A percentile compares a stretch with the other conserved stretches of the same genome.
These are phyloP conservation scores for Eucalyptus regnans DNA, from an alignment of 345 rosid genomes.

Conservation along the genomic window DNA sequence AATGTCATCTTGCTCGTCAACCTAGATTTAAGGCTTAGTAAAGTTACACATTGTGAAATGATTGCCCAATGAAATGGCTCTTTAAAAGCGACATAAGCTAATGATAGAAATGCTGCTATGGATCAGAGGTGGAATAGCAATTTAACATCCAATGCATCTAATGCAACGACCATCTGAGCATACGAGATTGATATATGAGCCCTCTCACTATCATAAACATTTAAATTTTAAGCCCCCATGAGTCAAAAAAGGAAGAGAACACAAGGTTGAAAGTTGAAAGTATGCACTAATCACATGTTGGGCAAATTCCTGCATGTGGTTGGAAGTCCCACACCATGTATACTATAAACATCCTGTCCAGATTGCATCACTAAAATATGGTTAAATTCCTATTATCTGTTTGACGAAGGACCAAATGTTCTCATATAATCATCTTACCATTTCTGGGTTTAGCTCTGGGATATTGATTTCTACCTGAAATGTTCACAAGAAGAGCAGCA, in stretches of 20 bases:
- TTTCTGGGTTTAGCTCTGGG: slow-evolving; percentile 89
- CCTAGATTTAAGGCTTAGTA: slow-evolving; percentile 8
- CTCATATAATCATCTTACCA: slow-evolving; percentile 23
- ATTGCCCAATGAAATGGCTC: background rate
- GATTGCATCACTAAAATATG: background rate
- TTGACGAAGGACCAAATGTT: background rate
- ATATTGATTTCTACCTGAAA: slow-evolving; percentile 85
- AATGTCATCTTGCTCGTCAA: slow-evolving; percentile 75
- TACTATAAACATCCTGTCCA: slow-evolving; percentile 72
- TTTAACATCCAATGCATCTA: background rate
- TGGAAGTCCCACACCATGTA: background rate
- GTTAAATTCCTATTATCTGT: background rate
- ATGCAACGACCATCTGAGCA: background rate
- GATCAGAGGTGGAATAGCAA: background rate
- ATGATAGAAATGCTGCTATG: background rate
- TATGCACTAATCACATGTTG: background rate
- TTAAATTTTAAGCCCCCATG: background rate
- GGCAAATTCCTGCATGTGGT: background rate
- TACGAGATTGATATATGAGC: background rate
- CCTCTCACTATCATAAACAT: background rate
- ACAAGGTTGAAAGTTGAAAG: background rate
- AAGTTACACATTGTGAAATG: background rate
- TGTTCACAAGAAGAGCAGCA: background rate
- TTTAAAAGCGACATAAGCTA: background rate
- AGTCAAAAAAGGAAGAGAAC: background rate